Evolutionary conservation across 768 basidiomycete genomes (phyloP), one percentile per base, ranked within the genome.

Genomic region (Royoungia palumana): DNA sequence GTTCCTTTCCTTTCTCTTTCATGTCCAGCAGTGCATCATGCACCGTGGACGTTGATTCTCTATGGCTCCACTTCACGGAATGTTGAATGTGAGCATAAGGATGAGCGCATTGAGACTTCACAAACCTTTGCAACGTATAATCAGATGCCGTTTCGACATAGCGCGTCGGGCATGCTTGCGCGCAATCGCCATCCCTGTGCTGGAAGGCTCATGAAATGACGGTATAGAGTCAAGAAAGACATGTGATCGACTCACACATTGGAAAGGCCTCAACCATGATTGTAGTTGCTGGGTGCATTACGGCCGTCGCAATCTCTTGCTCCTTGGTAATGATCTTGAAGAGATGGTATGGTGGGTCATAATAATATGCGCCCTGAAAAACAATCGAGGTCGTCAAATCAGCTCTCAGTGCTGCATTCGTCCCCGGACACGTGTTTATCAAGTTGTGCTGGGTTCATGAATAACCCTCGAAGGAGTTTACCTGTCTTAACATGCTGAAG

Each of bases 391-490:
- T 22, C 5, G 58, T 44, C 24, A 3, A 21, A 16, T 5, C n/a
- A n/a, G n/a, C 6, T 1, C 8, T 3, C 6, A 14, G 2, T 4
- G 4, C 2, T 5, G 4, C 7, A 10, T n/a, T 41, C 59, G 17
- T 22, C 58, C 75, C 70, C 64, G 16, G 63, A 60, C 2, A 73
- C 47, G 37, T 70, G 69, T 17, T 61, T 62, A 10, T 60, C 28
- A 19, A 71, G 53, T 43, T 64, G 57, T 7, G 67, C 65, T 17
- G 71, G 70, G 8, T 55, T 38, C n/a, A 64, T 56, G 2, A 72
- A 22, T 12, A 75, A 56, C 8, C 56, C 61, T 5, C 50, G 59
- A 28, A 75, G 64, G 30, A 72, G 56, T 1, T 45, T 49, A 41
- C 70, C 63, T 12, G 63, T 54, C 20, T 62, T 64, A 40, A 57